Evolutionary conservation across 2,329 filamentous ascomycete genomes (phyloP), one percentile per base, ranked within the genome.

Genomic region (Macroventuria anomochaeta): DNA sequence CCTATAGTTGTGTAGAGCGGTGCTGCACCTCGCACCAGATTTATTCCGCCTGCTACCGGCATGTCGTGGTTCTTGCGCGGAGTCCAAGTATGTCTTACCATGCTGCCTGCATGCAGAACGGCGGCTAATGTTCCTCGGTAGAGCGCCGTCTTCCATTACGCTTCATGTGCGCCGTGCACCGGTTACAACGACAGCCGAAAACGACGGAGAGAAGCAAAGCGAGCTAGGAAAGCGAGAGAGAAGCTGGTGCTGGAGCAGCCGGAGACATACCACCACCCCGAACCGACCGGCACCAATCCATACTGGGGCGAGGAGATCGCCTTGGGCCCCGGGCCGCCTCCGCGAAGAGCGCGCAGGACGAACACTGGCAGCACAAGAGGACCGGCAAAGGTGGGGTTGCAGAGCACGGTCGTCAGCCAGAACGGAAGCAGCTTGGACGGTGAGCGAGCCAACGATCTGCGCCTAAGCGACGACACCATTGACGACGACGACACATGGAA

Each of bases 301-400:
- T 91, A 90, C 76, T 97, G 93, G 93, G 80, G 83, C 26, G 89
- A 95, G 69, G 93, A 97, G 75, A 96, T 97, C 61, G 81, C 81
- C 58, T 83, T 93, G 76, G 93, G 93, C 0, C 93, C 93, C 2
- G 86, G 85, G 3, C 82, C 89, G 29, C 87, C 87, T 26, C 87
- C 87, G 66, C 76, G 79, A 83, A 53, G 67, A 53, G 61, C 87
- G 72, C 76, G 82, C 54, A 69, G 84, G 75, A 75, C 85, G 82
- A 76, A 85, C 79, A 68, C 78, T 77, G 41, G 62, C 46, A 71
- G 68, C 42, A 82, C 87, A 60, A 80, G 85, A 43, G 83, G 83
- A 15, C 75, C 89, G 58, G 84, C 83, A 58, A 83, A 83, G 60
- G 73, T 83, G 51, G 82, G 81, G 26, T 79, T 81, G 53, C 81